Conservation (phyloP, 2,329 filamentous ascomycete species). For the Penicillium janthinellum region DNA sequence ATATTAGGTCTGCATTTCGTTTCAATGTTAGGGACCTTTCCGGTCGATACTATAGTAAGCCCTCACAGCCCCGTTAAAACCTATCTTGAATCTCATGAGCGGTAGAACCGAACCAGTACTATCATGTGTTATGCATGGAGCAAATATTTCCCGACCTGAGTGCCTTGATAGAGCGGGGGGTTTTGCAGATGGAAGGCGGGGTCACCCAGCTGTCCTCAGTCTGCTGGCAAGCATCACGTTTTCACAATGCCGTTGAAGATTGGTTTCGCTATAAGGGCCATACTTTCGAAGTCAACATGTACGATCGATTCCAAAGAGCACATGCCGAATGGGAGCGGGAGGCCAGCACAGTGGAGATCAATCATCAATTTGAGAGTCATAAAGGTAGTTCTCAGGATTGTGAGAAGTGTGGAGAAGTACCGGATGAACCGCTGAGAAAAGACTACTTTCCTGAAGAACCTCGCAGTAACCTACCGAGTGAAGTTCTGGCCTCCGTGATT, state of each 20-base stretch:
- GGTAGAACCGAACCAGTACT: conserved; percentile 2
- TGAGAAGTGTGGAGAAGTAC: conserved; percentile 3
- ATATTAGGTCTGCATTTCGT: not conserved
- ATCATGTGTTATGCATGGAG: conserved; percentile 1
- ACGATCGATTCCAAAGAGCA: conserved; percentile 11
- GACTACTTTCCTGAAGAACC: conserved; percentile 2
- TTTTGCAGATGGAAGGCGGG: no score
- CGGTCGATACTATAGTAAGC: no score
- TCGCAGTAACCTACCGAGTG: conserved; percentile 4
- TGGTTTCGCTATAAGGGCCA: conserved; percentile 11
- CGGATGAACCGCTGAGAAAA: conserved; percentile 7
- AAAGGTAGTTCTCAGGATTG: conserved; percentile 2
- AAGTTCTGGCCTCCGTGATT: no score
- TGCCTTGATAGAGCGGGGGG: no score
- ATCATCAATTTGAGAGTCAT: conserved; percentile 1
- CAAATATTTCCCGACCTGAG: conserved; percentile 1
- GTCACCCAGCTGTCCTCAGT: not conserved
- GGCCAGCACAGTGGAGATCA: conserved; percentile 4
- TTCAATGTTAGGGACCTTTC: conserved; percentile 1
- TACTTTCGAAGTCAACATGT: conserved; percentile 11
- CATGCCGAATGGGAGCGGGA: conserved; percentile 1
- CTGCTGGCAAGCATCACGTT: not conserved
- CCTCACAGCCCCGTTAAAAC: no score
- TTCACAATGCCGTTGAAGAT: conserved; percentile 13
- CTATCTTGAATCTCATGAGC: no score